Evolutionary conservation across 352 stramenopile genomes (phyloP).

Genomic region (Phytophthora idaei): DNA sequence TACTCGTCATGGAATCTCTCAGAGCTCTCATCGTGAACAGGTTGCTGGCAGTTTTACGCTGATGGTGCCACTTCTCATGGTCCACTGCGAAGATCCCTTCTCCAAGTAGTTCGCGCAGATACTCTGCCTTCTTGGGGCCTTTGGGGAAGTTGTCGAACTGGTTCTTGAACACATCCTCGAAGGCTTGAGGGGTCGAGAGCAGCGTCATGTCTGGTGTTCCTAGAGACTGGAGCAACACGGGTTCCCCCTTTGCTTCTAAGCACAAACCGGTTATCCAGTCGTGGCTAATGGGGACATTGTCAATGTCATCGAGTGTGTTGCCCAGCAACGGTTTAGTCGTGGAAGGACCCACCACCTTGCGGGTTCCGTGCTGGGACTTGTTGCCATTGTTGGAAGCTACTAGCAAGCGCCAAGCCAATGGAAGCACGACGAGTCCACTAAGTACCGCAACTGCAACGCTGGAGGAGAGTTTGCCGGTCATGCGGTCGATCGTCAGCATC

Average conservation of each 20-base stretch:
- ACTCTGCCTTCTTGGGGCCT: constrained; percentile 37
- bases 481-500: constrained; percentile 29
- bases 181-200: constrained; percentile 42
- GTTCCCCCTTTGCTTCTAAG: constrained; percentile 35
- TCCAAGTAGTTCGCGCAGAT: constrained; percentile 47
- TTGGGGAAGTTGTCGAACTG: constrained; percentile 82
- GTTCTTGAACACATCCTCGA: constrained; percentile 65
- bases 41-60: constrained; percentile 62
- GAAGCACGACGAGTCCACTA: constrained; percentile 26
- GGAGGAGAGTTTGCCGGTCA: constrained; percentile 29
- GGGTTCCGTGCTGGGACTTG: constrained; percentile 19
- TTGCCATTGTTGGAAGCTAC: constrained; percentile 3
- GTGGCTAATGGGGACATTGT: constrained; percentile 32
- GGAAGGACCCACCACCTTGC: constrained; percentile 14
- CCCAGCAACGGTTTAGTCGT: constrained; percentile 41
- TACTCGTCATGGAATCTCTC: constrained; percentile 52
- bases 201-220: constrained; percentile 40
- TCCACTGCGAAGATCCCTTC: constrained; percentile 68
- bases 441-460: constrained; percentile 17
- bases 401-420: constrained; percentile 23
- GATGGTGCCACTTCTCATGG: constrained; percentile 49
- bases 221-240: constrained; percentile 40
- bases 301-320: constrained; percentile 48
- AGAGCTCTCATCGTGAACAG: constrained; percentile 53
- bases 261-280: constrained; percentile 53